A percentile compares a stretch with the other conserved stretches of the same genome.
phyloP scores from a whole-genome alignment of 1,284 basidiomycete genomes.

The Pseudozyma sp. region DNA sequence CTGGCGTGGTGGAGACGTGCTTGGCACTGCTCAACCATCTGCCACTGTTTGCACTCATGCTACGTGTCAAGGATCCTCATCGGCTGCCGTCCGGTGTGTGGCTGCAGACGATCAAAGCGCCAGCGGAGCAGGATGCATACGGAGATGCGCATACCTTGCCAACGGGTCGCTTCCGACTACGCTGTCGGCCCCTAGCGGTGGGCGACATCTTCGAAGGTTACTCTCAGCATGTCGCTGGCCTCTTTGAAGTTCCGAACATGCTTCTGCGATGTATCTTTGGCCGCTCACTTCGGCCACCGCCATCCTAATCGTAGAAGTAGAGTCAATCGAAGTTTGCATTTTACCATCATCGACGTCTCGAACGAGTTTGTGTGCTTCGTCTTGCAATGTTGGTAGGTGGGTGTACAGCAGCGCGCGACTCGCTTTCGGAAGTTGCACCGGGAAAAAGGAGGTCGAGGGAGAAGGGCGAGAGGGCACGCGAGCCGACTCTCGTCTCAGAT shows the following conservation, averaged over 20 bases:
- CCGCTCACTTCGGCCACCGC: conserved; percentile 20
- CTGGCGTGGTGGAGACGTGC: conserved; percentile 30
- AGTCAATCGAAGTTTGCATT: neutral
- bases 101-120: conserved; percentile 15
- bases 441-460: too few species aligned
- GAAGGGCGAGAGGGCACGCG: too few species aligned
- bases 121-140: too few species aligned
- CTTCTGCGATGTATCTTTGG: conserved; percentile 34
- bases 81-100: conserved; percentile 74
- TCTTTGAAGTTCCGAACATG: conserved; percentile 41
- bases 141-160: conserved; percentile 5
- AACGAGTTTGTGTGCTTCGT: too few species aligned
- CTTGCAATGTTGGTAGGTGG: too few species aligned
- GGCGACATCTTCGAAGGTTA: conserved; percentile 54
- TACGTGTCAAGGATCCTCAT: conserved; percentile 85
- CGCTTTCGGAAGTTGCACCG: too few species aligned
- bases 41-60: conserved; percentile 86
- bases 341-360: too few species aligned
- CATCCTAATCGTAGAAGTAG: neutral
- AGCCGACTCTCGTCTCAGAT: too few species aligned
- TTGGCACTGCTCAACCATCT: conserved; percentile 83
- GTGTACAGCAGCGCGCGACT: too few species aligned
- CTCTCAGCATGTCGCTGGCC: conserved; percentile 36
- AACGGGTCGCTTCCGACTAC: conserved; percentile 19
- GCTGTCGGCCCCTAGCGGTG: conserved; percentile 30